Conservation (phyloP, 1,139 yeast species). For the Scheffersomyces titani region DNA sequence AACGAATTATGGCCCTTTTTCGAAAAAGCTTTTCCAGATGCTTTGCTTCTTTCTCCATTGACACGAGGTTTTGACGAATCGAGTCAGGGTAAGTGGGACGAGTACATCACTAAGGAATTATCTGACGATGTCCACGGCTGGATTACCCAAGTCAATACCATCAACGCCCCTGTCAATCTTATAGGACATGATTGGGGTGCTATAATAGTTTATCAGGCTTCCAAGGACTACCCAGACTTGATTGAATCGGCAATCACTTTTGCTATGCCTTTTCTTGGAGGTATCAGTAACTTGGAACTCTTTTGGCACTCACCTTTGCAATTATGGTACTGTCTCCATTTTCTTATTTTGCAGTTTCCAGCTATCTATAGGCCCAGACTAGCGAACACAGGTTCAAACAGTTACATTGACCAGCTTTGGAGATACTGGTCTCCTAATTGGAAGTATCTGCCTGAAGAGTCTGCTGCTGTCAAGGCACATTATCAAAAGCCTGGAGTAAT, state of each 20-base stretch:
- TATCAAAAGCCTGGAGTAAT: slow-evolving; percentile 28
- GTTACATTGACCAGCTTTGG: slow-evolving; percentile 39
- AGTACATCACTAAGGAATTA: slow-evolving; percentile 30
- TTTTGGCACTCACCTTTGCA: slow-evolving; percentile 36
- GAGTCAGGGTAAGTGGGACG: slow-evolving; percentile 28
- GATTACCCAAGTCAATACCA: slow-evolving; percentile 25
- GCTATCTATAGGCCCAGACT: slow-evolving; percentile 25
- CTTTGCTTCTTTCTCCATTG: slow-evolving; percentile 36
- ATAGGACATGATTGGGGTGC: slow-evolving; percentile 55
- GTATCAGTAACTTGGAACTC: slow-evolving; percentile 27
- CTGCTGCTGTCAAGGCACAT: slow-evolving; percentile 29
- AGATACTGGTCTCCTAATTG: slow-evolving; percentile 45
- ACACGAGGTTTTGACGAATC: slow-evolving; percentile 44
- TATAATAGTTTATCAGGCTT: slow-evolving; percentile 34
- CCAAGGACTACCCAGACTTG: slow-evolving; percentile 36
- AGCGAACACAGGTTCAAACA: slow-evolving; percentile 14
- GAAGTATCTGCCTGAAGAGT: slow-evolving; percentile 27
- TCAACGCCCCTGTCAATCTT: slow-evolving; percentile 32
- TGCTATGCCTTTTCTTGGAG: slow-evolving; percentile 42
- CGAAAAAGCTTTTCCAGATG: slow-evolving; percentile 17
- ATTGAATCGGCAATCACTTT: slow-evolving; percentile 36
- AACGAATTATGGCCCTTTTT: slow-evolving; percentile 26
- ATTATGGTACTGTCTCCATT: slow-evolving; percentile 36
- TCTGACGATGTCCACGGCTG: slow-evolving; percentile 41
- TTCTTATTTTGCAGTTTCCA: slow-evolving; percentile 42